Base-by-base conservation (phyloP, 352 stramenopile species). In the Pythium pectinolyticum region DNA sequence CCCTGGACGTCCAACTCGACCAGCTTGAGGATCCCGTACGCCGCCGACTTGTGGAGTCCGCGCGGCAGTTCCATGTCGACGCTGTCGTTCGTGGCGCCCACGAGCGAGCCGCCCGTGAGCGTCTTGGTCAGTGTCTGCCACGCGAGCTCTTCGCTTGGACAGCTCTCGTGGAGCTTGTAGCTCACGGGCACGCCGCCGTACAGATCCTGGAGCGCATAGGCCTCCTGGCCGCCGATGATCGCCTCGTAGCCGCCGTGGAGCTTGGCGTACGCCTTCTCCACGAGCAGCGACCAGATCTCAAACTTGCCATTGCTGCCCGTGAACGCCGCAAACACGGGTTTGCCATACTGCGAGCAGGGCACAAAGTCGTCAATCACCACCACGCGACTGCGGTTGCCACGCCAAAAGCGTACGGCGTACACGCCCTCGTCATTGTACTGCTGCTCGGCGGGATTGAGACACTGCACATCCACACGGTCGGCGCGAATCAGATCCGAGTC, bases 251-350 rank as follows among this genome's bases (percentile, higher is more conserved):
- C 88, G 32, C 93, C 93, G 66, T 95, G 88, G 30, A 96, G 82
- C 61, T 98, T 98, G 1, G 94, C 92, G 69, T 97, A 98, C n/a
- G 93, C 93, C 65, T 98, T 98, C 69, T 98, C 94, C 19, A 98
- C 66, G 22, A 98, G 74, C 46, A 97, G 57, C 15, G 91, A 92
- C 94, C 93, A 98, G 47, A 98, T 87, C 70, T 98, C 92, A 69
- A 93, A 93, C 66, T 92, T 92, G 39, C 69, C 80, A 54, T 86
- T 88, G 66, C 67, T 84, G 48, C 85, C 85, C 2, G 85, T 94
- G 62, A 95, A 93, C 27, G 84, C 90, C 7, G 75, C 86, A 40
- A 95, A 95, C 4, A 92, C 84, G 17, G 86, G 86, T 61, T 93
- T 95, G 22, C 84, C 86, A 46, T 88, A 89, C 57, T 89, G 75